Evolutionary conservation across 176 grass and related monocot genomes (phyloP), one percentile per base, ranked within the genome.

Genomic region (Eremochloa ophiuroides): DNA sequence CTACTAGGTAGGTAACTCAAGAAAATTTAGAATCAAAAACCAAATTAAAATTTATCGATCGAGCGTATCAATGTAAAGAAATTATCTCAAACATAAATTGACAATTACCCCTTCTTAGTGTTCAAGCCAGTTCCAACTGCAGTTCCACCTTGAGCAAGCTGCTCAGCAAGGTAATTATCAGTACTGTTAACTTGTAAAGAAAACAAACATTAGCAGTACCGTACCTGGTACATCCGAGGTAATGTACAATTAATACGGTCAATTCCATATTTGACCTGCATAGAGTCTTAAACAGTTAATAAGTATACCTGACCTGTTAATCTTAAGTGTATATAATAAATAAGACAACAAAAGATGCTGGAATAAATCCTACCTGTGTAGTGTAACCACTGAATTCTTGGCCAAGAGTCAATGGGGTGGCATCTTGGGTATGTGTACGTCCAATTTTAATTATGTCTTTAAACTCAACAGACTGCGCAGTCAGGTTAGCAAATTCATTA

Each of bases 91-190:
- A 72, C 14, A 71, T 1, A 22, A 63, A 13, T 40, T 38, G 28
- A 18, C 17, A 59, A 73, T 81, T 95, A 95, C 93, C 96, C 96
- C 65, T 88, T 95, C 88, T 99, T 95, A 62, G 96, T 91, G 89
- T 95, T 99, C 85, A 99, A 90, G 35, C 96, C 96, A 66, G 96
- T 99, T 58, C 96, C 96, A 77, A 99, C 96, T 48, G 96, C 96
- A 80, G 96, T 99, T 59, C 96, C 96, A 88, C 96, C 96, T 99
- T 99, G 96, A 69, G 96, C 96, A 81, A 99, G 96, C 96, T 95
- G 85, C 81, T 58, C 46, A 74, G 31, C 6, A 86, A 76, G 74
- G 23, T 76, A 74, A 71, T 78, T 68, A 46, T 88, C 46, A 41
- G 42, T 37, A 74, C n/a, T 17, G 26, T 47, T 64, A n/a, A 90